A percentile compares a stretch with the other conserved stretches of the same genome.
These are phyloP conservation scores for Phytomonas francai DNA, from an alignment of 208 protist genomes.

Conservation along the genomic window DNA sequence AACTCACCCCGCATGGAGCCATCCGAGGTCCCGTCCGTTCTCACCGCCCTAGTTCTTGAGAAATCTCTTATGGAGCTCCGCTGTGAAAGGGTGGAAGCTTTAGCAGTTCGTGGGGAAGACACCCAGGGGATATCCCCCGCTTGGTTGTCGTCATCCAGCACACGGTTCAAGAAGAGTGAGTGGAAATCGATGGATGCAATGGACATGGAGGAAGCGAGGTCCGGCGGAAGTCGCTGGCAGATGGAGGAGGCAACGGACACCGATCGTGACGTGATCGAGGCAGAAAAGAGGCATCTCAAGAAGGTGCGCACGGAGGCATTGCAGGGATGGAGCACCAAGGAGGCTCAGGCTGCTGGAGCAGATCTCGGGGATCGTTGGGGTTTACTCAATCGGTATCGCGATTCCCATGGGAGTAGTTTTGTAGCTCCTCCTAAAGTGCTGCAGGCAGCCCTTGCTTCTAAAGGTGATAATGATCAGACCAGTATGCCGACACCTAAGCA, in stretches of 20 bases:
- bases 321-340: not conserved
- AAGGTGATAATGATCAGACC: not conserved
- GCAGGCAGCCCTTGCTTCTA: not conserved
- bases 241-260: constrained; percentile 7
- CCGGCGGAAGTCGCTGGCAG: constrained; percentile 1
- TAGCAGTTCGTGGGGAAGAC: not conserved
- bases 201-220: constrained; percentile 15
- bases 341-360: not conserved
- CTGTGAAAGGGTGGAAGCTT: not conserved
- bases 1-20: too few species aligned
- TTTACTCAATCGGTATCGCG: not conserved
- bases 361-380: not conserved
- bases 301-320: not conserved
- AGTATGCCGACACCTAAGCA: not conserved
- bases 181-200: constrained; percentile 50
- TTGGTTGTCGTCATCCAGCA: constrained; percentile 8
- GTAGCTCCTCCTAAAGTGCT: not conserved
- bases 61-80: constrained; percentile 1
- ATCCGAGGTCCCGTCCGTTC: not conserved
- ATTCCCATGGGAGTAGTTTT: not conserved
- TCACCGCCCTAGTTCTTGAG: not conserved
- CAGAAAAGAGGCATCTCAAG: not conserved
- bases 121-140: not conserved
- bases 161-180: constrained; percentile 27
- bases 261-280: not conserved